Evolutionary conservation across 2,329 filamentous ascomycete genomes (phyloP), one percentile per base, ranked within the genome.

Genomic region (Colletotrichum viniferum): DNA sequence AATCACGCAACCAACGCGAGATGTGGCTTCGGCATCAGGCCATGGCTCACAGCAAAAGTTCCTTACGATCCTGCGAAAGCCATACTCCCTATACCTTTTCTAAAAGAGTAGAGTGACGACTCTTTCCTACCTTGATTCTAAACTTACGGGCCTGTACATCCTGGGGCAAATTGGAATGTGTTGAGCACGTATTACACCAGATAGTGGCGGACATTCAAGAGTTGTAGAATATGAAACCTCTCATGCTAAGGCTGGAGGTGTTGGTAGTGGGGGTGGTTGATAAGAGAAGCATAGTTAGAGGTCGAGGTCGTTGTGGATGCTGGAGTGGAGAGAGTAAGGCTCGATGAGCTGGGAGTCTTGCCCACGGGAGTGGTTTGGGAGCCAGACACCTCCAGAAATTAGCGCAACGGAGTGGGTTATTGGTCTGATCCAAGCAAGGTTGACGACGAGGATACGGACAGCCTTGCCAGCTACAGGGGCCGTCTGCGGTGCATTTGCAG

Each of bases 81-180:
- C 43, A 48, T 48, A 21, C 10, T 48, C 2, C n/a, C 12, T n/a
- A 48, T 21, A 6, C 10, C 43, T 48, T 48, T 48, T n/a, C n/a
- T 13, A 48, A 48, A 48, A 21, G 43, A n/a, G 43, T 48, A 48
- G 43, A 48, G n/a, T 12, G 3, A 48, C 43, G 43, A 13, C 9
- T n/a, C 5, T 21, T 48, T 48, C 18, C 13, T 21, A 12, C n/a
- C n/a, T 48, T 3, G 43, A 1, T 1, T 48, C n/a, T 7, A 6
- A 21, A 0, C 4, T 2, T 21, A 21, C 5, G 43, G 6, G 43
- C 10, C 10, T 48, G 10, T 1, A 21, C 0, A 48, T 48, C n/a
- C 10, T 48, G 10, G 5, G 43, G 43, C 1, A 13, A 13, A 3
- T 21, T 21, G 5, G 43, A 7, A 48, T 48, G 18, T 43, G 8